Conservation (phyloP, 805 yeast species). For the Groenewaldozyma salmanticensis region DNA sequence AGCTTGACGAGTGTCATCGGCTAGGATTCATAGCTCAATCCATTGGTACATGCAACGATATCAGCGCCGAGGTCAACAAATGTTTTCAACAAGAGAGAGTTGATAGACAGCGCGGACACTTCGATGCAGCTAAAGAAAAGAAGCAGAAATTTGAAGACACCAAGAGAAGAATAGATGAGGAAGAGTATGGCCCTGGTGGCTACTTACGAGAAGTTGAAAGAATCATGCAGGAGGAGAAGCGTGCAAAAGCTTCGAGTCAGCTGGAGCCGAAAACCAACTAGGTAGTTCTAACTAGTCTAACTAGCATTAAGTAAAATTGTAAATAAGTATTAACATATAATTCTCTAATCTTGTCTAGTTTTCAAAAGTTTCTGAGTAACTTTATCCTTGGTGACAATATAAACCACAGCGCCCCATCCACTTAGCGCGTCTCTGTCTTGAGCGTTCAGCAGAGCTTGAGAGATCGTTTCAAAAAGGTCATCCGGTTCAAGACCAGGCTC, state of each 20-base stretch:
- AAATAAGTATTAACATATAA: no score
- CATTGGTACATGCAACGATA: slow-evolving; percentile 75
- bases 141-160: slow-evolving; percentile 44
- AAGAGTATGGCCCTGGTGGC: slow-evolving; percentile 66
- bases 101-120: slow-evolving; percentile 42
- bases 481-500: slow-evolving; percentile 93
- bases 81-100: slow-evolving; percentile 77
- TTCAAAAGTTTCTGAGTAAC: slow-evolving; percentile 79
- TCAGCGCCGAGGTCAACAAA: slow-evolving; percentile 65
- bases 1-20: slow-evolving; percentile 80
- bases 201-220: slow-evolving; percentile 32
- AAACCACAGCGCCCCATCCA: slow-evolving; percentile 98
- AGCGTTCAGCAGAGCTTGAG: slow-evolving; percentile 88
- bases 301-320: no score
- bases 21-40: slow-evolving; percentile 54
- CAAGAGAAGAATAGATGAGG: slow-evolving; percentile 61
- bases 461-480: slow-evolving; percentile 88
- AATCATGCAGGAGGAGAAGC: neutral
- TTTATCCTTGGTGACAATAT: slow-evolving; percentile 83
- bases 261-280: no score
- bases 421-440: slow-evolving; percentile 95
- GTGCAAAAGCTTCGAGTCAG: no score
- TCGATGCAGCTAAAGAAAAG: slow-evolving; percentile 44
- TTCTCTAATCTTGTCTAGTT: slow-evolving; percentile 86
- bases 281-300: no score